Conservation (phyloP, 148 eudicot species). For the Pharnaceum exiguum region DNA sequence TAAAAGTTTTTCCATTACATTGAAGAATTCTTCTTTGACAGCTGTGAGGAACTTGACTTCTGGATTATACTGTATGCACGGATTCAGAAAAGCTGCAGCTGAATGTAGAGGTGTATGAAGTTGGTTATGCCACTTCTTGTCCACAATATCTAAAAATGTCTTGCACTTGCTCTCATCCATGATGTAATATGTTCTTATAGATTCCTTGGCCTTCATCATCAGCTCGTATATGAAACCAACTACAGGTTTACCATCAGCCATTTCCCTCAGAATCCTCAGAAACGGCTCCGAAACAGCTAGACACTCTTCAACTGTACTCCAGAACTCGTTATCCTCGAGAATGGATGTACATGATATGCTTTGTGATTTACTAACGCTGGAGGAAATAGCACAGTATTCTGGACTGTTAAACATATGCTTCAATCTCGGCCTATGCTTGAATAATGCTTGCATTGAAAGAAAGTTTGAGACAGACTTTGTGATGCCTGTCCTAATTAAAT, state of each 20-base stretch:
- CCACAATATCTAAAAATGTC: slow-evolving; percentile 78
- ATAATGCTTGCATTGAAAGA: slow-evolving; percentile 69
- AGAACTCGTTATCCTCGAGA: slow-evolving; percentile 80
- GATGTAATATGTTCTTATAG: slow-evolving; percentile 85
- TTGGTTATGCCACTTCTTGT: slow-evolving; percentile 72
- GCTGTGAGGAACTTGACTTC: slow-evolving; percentile 75
- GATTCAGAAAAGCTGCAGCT: slow-evolving; percentile 94
- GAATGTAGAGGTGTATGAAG: slow-evolving; percentile 91
- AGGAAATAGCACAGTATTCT: slow-evolving; percentile 49
- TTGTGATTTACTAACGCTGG: slow-evolving; percentile 63
- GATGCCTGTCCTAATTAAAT: slow-evolving; percentile 70
- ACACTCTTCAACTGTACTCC: slow-evolving; percentile 85
- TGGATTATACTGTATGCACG: slow-evolving; percentile 86
- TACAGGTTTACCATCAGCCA: slow-evolving; percentile 76
- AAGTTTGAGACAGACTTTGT: slow-evolving; percentile 71
- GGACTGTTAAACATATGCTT: slow-evolving; percentile 84
- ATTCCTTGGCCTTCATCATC: slow-evolving; percentile 91
- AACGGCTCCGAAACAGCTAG: slow-evolving; percentile 91
- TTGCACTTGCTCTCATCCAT: slow-evolving; percentile 97
- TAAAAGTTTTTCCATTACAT: slow-evolving; percentile 79
- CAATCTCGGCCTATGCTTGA: slow-evolving; percentile 71
- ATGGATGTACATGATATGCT: slow-evolving; percentile 52
- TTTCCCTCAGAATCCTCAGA: slow-evolving; percentile 80
- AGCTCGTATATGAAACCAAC: slow-evolving; percentile 78
- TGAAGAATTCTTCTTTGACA: slow-evolving; percentile 77